phyloP scores from a whole-genome alignment of 208 protist genomes.

The Wallacemonas rigidus region DNA sequence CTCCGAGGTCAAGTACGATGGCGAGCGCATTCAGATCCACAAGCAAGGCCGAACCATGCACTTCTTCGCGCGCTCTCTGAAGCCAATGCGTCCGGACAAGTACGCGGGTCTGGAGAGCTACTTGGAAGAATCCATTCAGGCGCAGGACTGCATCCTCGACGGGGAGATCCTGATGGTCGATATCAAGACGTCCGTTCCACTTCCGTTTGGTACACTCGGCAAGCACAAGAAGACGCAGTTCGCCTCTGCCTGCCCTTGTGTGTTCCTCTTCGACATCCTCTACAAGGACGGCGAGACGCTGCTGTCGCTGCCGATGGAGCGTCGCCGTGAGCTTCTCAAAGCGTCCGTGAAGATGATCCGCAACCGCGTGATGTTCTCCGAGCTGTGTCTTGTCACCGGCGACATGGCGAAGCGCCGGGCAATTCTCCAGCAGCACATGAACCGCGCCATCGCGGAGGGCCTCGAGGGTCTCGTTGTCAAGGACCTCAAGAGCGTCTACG shows the following conservation, averaged over 20 bases:
- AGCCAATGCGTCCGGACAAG: slow-evolving; percentile 74
- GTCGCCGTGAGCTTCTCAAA: slow-evolving; percentile 43
- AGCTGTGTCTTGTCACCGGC: slow-evolving; percentile 55
- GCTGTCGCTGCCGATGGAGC: slow-evolving; percentile 35
- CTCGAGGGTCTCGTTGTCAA: slow-evolving; percentile 88
- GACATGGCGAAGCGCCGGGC: slow-evolving; percentile 27
- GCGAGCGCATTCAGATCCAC: slow-evolving; percentile 89
- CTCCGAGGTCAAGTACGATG: slow-evolving; percentile 91
- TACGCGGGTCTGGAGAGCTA: slow-evolving; percentile 53
- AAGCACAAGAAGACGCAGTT: slow-evolving; percentile 77
- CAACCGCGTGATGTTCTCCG: slow-evolving; percentile 63
- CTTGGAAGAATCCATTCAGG: slow-evolving; percentile 50
- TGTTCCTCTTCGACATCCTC: slow-evolving; percentile 90
- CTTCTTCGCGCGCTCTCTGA: slow-evolving; percentile 79
- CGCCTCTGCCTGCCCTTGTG: slow-evolving; percentile 57
- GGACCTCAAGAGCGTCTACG: slow-evolving; percentile 63
- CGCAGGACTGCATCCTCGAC: slow-evolving; percentile 74
- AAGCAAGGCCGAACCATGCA: slow-evolving; percentile 53
- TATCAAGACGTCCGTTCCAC: slow-evolving; percentile 47
- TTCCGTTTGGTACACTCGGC: slow-evolving; percentile 88
- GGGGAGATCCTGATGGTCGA: slow-evolving; percentile 90
- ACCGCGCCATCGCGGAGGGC: slow-evolving; percentile 56
- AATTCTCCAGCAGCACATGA: slow-evolving; percentile 53
- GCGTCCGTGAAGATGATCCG: slow-evolving; percentile 31
- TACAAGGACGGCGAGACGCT: slow-evolving; percentile 62